Percentiles rank a stretch among this genome's conserved stretches.
Evolutionary conservation across 495 filamentous ascomycete genomes (phyloP).

Genomic region (Aspergillus leporis): DNA sequence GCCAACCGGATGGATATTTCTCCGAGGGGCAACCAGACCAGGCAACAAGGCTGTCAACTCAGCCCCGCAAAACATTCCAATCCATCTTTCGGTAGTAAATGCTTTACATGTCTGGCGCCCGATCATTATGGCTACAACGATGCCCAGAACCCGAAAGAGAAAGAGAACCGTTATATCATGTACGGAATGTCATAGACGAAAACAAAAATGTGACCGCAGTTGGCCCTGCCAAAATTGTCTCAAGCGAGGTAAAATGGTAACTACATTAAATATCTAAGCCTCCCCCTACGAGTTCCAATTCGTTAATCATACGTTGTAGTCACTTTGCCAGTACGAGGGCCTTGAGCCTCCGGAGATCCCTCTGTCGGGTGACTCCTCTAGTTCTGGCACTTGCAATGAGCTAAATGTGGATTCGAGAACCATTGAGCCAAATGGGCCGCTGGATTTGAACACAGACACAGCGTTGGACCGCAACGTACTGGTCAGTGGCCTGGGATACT

Average conservation of each 20-base stretch:
- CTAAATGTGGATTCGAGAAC: not conserved
- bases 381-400: not conserved
- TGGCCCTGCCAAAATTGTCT: slow-evolving; percentile 63
- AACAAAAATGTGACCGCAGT: slow-evolving; percentile 66
- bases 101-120: no score
- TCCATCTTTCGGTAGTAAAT: no score
- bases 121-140: not conserved
- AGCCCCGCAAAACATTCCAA: no score
- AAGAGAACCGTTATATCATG: slow-evolving; percentile 61
- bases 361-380: not conserved
- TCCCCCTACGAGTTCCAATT: slow-evolving; percentile 10
- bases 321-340: slow-evolving; percentile 35
- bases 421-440: not conserved
- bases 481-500: not conserved
- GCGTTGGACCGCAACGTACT: not conserved
- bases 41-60: no score
- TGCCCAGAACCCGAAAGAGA: slow-evolving; percentile 45
- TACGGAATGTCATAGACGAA: slow-evolving; percentile 63
- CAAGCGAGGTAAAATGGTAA: slow-evolving; percentile 48
- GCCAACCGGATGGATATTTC: not conserved
- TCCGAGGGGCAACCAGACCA: no score
- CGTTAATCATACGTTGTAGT: slow-evolving; percentile 19
- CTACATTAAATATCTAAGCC: slow-evolving; percentile 9
- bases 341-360: not conserved
- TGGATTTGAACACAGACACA: not conserved